Conservation (phyloP, 2,329 filamentous ascomycete genomes). For the Alternaria tenuissima region DNA sequence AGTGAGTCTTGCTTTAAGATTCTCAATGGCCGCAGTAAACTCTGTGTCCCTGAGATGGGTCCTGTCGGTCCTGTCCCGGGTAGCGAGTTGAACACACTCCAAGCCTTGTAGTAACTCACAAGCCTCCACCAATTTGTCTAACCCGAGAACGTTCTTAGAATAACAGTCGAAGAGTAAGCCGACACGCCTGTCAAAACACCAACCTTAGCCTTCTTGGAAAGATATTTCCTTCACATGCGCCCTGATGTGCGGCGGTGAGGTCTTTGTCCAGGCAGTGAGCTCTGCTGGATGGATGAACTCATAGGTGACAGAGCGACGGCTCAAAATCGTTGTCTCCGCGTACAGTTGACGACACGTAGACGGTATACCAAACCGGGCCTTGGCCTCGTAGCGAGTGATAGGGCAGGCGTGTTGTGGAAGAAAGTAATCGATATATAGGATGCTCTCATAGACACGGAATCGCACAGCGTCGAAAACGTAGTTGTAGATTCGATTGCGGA, state of each 20-base stretch:
- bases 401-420: neutral
- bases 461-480: neutral
- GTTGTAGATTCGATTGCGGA: conserved; percentile 17
- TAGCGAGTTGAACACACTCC: neutral
- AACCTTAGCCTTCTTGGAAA: neutral
- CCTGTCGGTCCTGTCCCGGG: no score
- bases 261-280: neutral
- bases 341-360: neutral
- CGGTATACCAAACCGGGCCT: neutral
- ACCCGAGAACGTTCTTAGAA: no score
- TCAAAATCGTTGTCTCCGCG: neutral
- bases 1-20: neutral
- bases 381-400: neutral
- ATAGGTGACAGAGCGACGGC: neutral
- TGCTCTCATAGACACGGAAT: neutral
- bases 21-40: neutral
- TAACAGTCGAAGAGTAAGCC: no score
- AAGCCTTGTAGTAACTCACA: neutral
- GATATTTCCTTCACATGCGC: neutral
- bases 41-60: no score
- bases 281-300: neutral
- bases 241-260: neutral
- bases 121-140: neutral
- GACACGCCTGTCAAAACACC: neutral
- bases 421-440: no score